Evolutionary conservation across 1,284 basidiomycete genomes (phyloP), one percentile per base, ranked within the genome.

Genomic region (Trametes sp.): DNA sequence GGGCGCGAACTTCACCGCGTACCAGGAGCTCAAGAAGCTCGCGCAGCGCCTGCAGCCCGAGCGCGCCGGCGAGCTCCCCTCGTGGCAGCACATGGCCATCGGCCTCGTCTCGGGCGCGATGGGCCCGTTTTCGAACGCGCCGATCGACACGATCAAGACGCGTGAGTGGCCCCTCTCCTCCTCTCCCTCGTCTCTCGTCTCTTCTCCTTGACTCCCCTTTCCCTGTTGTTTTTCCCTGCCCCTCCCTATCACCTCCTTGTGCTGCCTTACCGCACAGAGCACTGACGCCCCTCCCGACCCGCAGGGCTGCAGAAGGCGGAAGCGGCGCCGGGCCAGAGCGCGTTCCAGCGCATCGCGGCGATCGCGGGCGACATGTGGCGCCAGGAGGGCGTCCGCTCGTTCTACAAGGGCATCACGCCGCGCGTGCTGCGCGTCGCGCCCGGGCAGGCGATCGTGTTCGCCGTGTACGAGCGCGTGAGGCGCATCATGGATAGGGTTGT

Each of bases 381-480:
- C 64, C 86, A 90, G 73, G 98, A 99, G 79, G 97, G 96, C 36
- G 80, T 91, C 21, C 81, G 80, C 56, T 96, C 96, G 59, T 98
- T 98, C 79, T 98, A 97, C 81, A 96, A 96, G 80, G 95, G 97
- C 54, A 98, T 99, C 77, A 98, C 96, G 2, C 97, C 98, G 46
- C 87, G 98, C 59, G 96, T 99, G 44, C 83, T 98, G 68, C 89
- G 98, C 69, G 97, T 99, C 51, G 98, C 98, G 1, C 97, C 98
- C 11, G 96, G 96, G 1, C 92, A 96, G 76, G 93, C 93, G 5
- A 89, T 95, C 66, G 93, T 95, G 41, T 95, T 95, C 71, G 92
- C 93, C 44, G 95, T 97, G 31, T 97, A 97, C 73, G 95, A 98
- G 81, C 84, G 90, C 58, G 89, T 96, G 63, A 88, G 91, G 75